Conservation (phyloP, 176 grass and related monocot species). For the Stipa capillata region DNA sequence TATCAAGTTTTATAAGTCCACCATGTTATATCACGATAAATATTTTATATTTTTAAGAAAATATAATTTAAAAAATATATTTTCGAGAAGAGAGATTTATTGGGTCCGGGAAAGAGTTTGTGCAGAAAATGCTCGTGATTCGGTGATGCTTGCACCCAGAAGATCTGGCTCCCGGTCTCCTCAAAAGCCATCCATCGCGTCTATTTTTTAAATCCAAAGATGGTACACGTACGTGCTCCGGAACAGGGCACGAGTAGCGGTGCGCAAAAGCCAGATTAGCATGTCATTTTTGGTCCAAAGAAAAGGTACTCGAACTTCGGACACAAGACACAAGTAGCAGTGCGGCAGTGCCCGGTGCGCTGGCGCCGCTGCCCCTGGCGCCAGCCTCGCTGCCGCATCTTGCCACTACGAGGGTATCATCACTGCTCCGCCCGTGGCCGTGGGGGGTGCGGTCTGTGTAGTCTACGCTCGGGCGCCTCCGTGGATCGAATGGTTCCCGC, state of each 20-base stretch:
- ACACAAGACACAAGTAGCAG: neutral
- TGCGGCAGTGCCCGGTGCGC: neutral
- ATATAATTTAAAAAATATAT: too few relatives aligned
- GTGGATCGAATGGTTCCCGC: neutral
- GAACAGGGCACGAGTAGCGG: neutral
- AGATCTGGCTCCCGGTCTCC: neutral
- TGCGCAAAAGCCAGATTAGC: neutral
- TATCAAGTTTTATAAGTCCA: too few relatives aligned
- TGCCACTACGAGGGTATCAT: neutral
- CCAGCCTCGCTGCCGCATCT: neutral
- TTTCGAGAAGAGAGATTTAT: too few relatives aligned
- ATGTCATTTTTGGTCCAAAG: neutral
- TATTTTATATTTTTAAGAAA: too few relatives aligned
- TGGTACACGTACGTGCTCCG: neutral
- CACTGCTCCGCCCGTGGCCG: slow-evolving; percentile 13
- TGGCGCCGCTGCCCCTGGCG: neutral
- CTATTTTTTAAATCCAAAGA: neutral
- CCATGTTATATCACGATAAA: too few relatives aligned
- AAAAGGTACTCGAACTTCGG: neutral
- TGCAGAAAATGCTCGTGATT: too few relatives aligned
- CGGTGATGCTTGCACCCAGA: neutral
- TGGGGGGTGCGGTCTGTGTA: neutral
- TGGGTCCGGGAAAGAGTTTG: too few relatives aligned
- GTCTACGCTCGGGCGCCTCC: neutral
- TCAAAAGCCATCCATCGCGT: neutral